Percentiles rank a stretch among this genome's conserved stretches.
phyloP scores from a whole-genome alignment of 352 stramenopile species.

The Pythium biforme region DNA sequence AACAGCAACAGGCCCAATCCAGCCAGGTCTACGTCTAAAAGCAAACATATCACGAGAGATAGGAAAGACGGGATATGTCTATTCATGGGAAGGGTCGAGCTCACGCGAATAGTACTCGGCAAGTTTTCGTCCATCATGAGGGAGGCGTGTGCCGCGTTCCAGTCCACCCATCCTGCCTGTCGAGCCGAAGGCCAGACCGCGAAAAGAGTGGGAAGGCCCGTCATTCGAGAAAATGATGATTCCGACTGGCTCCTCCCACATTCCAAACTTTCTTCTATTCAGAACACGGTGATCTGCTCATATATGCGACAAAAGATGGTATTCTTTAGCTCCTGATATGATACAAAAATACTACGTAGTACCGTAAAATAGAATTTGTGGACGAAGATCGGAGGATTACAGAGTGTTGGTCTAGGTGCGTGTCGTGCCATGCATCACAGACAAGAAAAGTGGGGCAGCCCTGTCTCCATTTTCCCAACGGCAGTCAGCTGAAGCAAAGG shows the following conservation, averaged over 20 bases:
- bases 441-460: constrained; percentile 5
- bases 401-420: constrained; percentile 14
- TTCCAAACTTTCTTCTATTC: background rate
- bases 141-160: background rate
- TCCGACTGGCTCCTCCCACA: constrained; percentile 22
- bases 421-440: constrained; percentile 12
- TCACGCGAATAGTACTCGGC: background rate
- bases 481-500: constrained; percentile 16
- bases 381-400: background rate
- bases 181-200: constrained; percentile 1
- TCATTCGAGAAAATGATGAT: constrained; percentile 11
- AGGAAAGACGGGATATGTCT: background rate
- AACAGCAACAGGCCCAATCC: constrained; percentile 3
- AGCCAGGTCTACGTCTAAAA: constrained; percentile 14
- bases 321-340: background rate
- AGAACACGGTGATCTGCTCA: constrained; percentile 9
- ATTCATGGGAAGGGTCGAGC: too few relatives aligned
- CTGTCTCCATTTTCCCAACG: constrained; percentile 6
- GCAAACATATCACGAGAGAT: background rate
- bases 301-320: background rate
- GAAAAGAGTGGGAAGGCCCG: background rate
- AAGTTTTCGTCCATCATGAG: background rate
- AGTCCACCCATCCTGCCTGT: constrained; percentile 5
- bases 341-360: background rate
- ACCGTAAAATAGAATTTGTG: constrained; percentile 10